Evolutionary conservation across 257 asterid genomes (phyloP), one percentile per base, ranked within the genome.

Genomic region (Gardenia jasminoides): DNA sequence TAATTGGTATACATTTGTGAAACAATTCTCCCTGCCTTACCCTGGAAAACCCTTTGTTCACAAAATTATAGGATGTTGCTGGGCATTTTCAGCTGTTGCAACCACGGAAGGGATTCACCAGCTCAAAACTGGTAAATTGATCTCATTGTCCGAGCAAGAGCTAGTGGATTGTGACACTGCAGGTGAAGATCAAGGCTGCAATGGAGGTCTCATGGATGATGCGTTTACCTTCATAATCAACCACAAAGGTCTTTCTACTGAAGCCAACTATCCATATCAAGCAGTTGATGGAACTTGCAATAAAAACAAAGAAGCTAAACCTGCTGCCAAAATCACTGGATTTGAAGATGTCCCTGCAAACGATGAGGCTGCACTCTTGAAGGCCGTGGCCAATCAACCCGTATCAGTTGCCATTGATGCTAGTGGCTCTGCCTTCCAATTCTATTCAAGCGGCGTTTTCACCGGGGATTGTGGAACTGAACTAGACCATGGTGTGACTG

Each of bases 381-480:
- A 83, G 36, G 88, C 88, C 2, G 89, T 83, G 31, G 89, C 85
- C 0, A 75, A 83, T 3, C 89, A 87, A 74, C 91, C 89, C 0
- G 80, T 85, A 0, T 87, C 89, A 13, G 89, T 85, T 7, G 82
- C 89, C 61, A 79, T 87, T 24, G 91, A 85, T 3, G 87, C 83
- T 1, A 64, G 80, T 15, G 83, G 83, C 30, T 77, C 75, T 61
- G 80, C 58, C 0, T 85, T 85, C 12, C 85, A 80, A 46, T 87
- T 84, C 64, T 87, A 87, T 26, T 61, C 81, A 0, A 70, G 87
- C 10, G 89, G 91, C 5, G 82, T 87, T 24, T 87, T 77, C 20
- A 75, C 81, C 0, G 87, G 91, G 0, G 74, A 72, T 2, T 87
- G 88, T 59, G 85, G 87, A 36, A 85, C 89, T 1, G 58, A 74